Conservation (phyloP, 2,329 filamentous ascomycete genomes). For the Phaeoacremonium minimum region DNA sequence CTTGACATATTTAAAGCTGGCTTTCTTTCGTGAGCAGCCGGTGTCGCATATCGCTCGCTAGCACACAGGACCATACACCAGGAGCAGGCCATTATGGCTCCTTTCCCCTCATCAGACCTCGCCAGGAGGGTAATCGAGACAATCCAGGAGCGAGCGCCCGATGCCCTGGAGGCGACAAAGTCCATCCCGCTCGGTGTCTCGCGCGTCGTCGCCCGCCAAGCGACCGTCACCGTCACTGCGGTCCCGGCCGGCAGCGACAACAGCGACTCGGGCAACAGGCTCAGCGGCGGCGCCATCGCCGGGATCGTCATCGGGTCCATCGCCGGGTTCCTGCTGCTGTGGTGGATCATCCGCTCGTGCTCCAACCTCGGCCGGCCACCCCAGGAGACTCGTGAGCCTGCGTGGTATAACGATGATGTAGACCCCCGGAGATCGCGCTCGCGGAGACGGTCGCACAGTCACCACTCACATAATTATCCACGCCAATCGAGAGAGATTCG, state of each 20-base stretch:
- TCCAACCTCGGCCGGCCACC: constrained; percentile 32
- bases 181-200: too few relatives aligned
- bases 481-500: not conserved
- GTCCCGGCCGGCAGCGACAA: constrained; percentile 11
- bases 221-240: constrained; percentile 25
- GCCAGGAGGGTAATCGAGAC: too few relatives aligned
- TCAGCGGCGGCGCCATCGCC: constrained; percentile 44
- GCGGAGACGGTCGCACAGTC: not conserved
- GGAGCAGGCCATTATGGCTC: too few relatives aligned
- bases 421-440: constrained; percentile 1
- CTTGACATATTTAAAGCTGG: too few relatives aligned
- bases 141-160: too few relatives aligned
- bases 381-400: constrained; percentile 13
- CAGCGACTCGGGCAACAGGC: constrained; percentile 13
- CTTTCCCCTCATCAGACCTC: too few relatives aligned
- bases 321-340: constrained; percentile 36
- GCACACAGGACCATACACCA: too few relatives aligned
- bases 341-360: constrained; percentile 43
- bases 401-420: constrained; percentile 27
- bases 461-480: not conserved
- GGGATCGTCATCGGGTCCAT: constrained; percentile 47
- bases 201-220: constrained; percentile 4
- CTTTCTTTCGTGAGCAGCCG: too few relatives aligned
- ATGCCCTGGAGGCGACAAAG: too few relatives aligned
- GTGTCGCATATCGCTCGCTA: too few relatives aligned